These are phyloP conservation scores for Trichoderma polysporum DNA, from an alignment of 2,329 filamentous ascomycete genomes.

Conservation along the genomic window DNA sequence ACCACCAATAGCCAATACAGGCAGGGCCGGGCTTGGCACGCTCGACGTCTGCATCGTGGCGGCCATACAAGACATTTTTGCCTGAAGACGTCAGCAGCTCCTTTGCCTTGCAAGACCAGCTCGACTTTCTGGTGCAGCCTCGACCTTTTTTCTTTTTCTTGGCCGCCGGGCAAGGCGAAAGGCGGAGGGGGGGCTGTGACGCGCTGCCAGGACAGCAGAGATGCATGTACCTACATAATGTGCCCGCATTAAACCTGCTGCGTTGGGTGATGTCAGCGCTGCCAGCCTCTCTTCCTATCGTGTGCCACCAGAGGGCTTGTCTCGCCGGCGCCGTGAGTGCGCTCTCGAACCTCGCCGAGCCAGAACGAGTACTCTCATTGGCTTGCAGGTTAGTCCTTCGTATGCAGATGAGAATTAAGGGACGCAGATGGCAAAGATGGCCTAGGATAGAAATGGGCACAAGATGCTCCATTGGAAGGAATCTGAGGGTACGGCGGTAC, in stretches of 20 bases:
- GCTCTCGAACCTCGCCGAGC: constrained; percentile 1
- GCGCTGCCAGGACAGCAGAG: neutral
- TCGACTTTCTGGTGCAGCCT: neutral
- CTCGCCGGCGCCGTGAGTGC: neutral
- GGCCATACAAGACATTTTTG: neutral
- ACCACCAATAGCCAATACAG: neutral
- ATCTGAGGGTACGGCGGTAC: neutral
- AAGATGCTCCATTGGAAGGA: neutral
- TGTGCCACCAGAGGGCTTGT: constrained; percentile 13
- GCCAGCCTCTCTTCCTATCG: neutral
- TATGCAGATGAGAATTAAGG: neutral
- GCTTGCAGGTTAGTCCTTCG: neutral
- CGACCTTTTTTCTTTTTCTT: too few species aligned
- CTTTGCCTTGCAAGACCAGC: constrained; percentile 18
- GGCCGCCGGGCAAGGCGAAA: constrained; percentile 11
- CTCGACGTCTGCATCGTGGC: neutral
- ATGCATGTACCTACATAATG: neutral
- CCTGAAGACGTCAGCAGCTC: constrained; percentile 7
- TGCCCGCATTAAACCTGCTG: neutral
- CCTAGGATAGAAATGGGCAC: constrained; percentile 1
- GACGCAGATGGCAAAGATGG: neutral
- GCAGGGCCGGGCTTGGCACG: neutral
- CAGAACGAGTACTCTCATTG: neutral
- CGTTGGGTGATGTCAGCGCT: constrained; percentile 20
- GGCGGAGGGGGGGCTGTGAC: constrained; percentile 10